phyloP scores from a whole-genome alignment of 805 yeast species.

The Blastobotrys robertii region DNA sequence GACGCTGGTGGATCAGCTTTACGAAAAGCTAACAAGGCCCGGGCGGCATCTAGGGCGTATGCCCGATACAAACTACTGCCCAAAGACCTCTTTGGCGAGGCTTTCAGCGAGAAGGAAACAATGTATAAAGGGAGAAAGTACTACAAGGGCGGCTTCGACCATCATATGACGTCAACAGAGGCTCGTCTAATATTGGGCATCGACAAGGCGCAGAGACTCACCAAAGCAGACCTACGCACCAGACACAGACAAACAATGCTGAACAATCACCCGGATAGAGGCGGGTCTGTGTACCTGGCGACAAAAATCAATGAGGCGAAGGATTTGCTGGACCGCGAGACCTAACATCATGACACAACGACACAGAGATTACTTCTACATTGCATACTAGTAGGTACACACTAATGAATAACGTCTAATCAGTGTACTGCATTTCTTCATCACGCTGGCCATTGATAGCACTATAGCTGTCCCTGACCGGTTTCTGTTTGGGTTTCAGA shows the following conservation, averaged over 20 bases:
- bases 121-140: slow-evolving; percentile 12
- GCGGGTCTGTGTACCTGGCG: slow-evolving; percentile 84
- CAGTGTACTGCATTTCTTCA: slow-evolving; percentile 55
- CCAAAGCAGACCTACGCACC: slow-evolving; percentile 54
- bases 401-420: neutral
- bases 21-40: slow-evolving; percentile 7
- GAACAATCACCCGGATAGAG: slow-evolving; percentile 89
- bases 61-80: slow-evolving; percentile 22
- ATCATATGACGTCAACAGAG: slow-evolving; percentile 40
- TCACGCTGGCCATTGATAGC: slow-evolving; percentile 68
- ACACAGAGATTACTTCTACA: slow-evolving; percentile 19
- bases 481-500: slow-evolving; percentile 41
- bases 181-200: slow-evolving; percentile 43
- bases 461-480: slow-evolving; percentile 53
- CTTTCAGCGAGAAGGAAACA: slow-evolving; percentile 1
- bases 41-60: slow-evolving; percentile 26
- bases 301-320: slow-evolving; percentile 89
- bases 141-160: slow-evolving; percentile 27
- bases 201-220: slow-evolving; percentile 29
- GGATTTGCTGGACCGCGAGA: slow-evolving; percentile 46
- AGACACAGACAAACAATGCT: slow-evolving; percentile 78
- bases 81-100: slow-evolving; percentile 19
- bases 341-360: slow-evolving; percentile 1
- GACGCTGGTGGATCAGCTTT: too few relatives aligned
- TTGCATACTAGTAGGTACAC: slow-evolving; percentile 21